phyloP scores from a whole-genome alignment of 1,284 basidiomycete genomes.

The Prillingera fragicola region DNA sequence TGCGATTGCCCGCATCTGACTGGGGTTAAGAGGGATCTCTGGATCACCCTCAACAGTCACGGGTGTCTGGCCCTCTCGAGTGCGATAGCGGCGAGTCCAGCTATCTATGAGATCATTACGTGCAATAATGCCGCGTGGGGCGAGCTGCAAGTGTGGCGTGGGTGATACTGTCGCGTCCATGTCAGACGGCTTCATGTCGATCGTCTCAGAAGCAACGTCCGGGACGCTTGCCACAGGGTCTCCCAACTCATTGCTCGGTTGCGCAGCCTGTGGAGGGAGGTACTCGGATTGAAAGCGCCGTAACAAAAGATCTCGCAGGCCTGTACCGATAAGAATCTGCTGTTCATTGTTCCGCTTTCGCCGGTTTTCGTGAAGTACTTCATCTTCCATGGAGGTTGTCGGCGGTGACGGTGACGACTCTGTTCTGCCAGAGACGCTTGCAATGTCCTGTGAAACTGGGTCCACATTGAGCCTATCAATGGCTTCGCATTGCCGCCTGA shows the following conservation, averaged over 20 bases:
- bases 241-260: too few relatives aligned
- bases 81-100: conserved; percentile 65
- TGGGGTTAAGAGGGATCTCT: conserved; percentile 62
- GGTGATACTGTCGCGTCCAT: conserved; percentile 33
- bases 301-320: conserved; percentile 63
- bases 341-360: conserved; percentile 46
- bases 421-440: too few relatives aligned
- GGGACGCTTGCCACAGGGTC: too few relatives aligned
- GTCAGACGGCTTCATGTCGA: conserved; percentile 27
- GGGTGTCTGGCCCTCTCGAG: conserved; percentile 52
- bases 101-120: conserved; percentile 66
- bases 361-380: conserved; percentile 13
- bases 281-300: conserved; percentile 50
- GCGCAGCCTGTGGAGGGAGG: conserved; percentile 28
- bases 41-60: conserved; percentile 76
- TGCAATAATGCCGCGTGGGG: conserved; percentile 55
- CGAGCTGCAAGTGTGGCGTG: conserved; percentile 1
- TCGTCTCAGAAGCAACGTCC: conserved; percentile 16
- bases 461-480: conserved; percentile 59
- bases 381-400: conserved; percentile 7
- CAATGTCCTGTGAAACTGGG: conserved; percentile 50
- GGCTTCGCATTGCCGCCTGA: conserved; percentile 65
- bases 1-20: conserved; percentile 78
- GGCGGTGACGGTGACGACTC: too few relatives aligned
- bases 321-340: conserved; percentile 61